Evolutionary conservation across 495 filamentous ascomycete species (phyloP), one percentile per base, ranked within the genome.

Genomic region (Chaetomium fimeti): DNA sequence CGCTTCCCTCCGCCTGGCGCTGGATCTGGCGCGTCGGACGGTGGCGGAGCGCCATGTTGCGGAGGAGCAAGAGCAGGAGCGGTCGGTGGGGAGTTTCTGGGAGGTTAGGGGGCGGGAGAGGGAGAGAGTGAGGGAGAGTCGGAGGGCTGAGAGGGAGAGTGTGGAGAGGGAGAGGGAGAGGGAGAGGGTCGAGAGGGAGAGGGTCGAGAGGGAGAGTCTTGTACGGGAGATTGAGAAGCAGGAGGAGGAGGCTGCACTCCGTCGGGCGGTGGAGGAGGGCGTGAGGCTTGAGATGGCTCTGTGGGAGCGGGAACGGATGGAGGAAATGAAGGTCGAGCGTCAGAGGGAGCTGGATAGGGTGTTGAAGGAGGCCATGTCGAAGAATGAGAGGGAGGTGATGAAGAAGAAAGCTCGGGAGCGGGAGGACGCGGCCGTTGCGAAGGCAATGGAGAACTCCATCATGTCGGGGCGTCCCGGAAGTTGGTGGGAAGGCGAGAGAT

Each of bases 381-480:
- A 7, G 32, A n/a, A n/a, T n/a, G 6, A 61, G 36, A 29, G 6
- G 29, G 48, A 54, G 28, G 27, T 18, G 27, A 15, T 8, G 18
- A 48, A 32, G 2, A 48, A 22, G 40, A 22, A n/a, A n/a, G n/a
- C 6, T 2, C n/a, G 16, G 40, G 40, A 59, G 42, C 25, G 29
- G 42, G 57, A 59, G 40, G 42, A 48, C 6, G 42, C 57, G 1
- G 25, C 40, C 0, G 13, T 47, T 48, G 57, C 42, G 3, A 29
- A 27, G 32, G 57, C 24, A 5, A 27, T 59, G 18, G 45, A 61
- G 48, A 47, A 61, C 22, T 52, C 59, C 11, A 61, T 61, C 11
- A 11, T 38, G 5, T 22, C 25, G 5, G 57, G 29, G 43, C 57
- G 2, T 25, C 57, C n/a, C 28, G 57, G 28, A 47, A 51, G 27